Base-by-base conservation (phyloP, 805 yeast species). In the Clavispora fructus region DNA sequence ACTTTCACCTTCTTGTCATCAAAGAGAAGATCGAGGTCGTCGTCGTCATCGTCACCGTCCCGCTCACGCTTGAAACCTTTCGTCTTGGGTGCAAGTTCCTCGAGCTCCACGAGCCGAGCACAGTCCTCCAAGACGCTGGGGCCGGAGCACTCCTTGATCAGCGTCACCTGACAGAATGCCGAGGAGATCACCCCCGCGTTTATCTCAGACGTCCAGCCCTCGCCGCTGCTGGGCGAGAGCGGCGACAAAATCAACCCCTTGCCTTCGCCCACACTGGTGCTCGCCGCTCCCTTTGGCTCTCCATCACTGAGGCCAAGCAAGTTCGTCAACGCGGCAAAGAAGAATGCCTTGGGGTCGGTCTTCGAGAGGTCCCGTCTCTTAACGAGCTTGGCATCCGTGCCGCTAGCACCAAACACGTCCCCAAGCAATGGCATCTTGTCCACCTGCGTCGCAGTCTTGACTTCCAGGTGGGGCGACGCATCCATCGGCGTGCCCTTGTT, bases 251-350 rank as follows among this genome's bases (percentile, higher is more conserved):
- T 58, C 16, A 44, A 6, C 38, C 52, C 49, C 52, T 55, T 26
- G 42, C 46, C 50, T 25, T 39, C 46, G 42, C 46, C 50, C 17
- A 32, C 46, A 7, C 35, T 37, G 17, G 38, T 41, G 4, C 42
- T 28, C 12, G 25, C 46, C 4, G 30, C 38, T 14, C 31, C 7
- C 19, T 25, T 26, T 9, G n/a, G 26, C 3, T 4, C 27, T 10
- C 35, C 33, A 6, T 39, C 50, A n/a, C 35, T 66, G 25, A 79
- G 54, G 37, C 73, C 78, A 48, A 79, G 63, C 32, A 75, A 62
- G 56, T 79, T 78, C 8, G 79, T 72, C 45, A 79, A 63, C 1
- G 81, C 74, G 0, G 80, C 75, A 40, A 72, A 65, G 53, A 79
- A 74, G 57, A 75, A 79, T 43, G 64, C 62, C 39, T 73, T 70